phyloP scores from a whole-genome alignment of 306 rosid species.

The Malus domestica region DNA sequence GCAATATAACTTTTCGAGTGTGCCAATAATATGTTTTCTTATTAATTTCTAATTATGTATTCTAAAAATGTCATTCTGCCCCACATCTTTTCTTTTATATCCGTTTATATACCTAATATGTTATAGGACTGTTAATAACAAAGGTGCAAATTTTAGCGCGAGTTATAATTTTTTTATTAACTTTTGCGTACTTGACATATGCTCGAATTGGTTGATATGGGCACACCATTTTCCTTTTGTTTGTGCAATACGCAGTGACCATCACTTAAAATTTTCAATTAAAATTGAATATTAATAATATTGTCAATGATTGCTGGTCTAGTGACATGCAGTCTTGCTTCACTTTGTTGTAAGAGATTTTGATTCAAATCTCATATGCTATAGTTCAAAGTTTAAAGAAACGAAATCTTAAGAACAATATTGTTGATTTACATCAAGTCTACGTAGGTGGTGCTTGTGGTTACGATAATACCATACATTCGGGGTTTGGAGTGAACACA shows the following conservation, averaged over 20 bases:
- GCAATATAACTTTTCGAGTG: neutral
- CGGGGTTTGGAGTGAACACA: constrained; percentile 75
- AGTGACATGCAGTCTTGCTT: too few relatives aligned
- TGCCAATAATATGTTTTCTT: too few relatives aligned
- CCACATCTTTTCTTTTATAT: too few relatives aligned
- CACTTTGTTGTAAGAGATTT: too few relatives aligned
- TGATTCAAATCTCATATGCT: neutral
- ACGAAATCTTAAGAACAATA: neutral
- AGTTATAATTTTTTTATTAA: too few relatives aligned
- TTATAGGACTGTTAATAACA: too few relatives aligned
- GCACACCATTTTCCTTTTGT: neutral
- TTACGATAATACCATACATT: constrained; percentile 56
- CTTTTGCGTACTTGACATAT: neutral
- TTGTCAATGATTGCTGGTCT: too few relatives aligned
- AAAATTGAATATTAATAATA: neutral
- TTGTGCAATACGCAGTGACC: neutral
- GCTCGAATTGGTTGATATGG: neutral
- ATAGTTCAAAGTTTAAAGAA: too few relatives aligned
- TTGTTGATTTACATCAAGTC: neutral
- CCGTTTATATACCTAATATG: too few relatives aligned
- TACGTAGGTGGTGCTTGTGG: constrained; percentile 83
- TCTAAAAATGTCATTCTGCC: neutral
- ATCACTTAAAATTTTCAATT: neutral
- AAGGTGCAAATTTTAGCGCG: too few relatives aligned
- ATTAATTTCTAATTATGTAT: neutral